Base-by-base conservation (phyloP, 164 flowering plant species). In the Vitis rotundifolia region DNA sequence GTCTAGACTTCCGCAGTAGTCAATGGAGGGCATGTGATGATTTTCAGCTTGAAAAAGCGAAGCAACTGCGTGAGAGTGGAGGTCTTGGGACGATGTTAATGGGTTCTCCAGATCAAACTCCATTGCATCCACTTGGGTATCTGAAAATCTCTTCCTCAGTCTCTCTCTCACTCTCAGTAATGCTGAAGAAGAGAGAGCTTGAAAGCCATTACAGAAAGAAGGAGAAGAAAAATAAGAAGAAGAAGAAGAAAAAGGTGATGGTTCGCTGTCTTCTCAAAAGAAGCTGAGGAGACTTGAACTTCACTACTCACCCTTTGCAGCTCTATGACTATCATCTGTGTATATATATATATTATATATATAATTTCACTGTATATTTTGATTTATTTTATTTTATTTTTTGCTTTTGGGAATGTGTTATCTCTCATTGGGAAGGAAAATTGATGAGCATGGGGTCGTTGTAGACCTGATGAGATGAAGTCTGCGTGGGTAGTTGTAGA, bases 31-130 rank as follows among this genome's bases (percentile, higher is more conserved):
- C 89, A 87, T 88, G 70, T 90, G 89, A 70, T 87, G 89, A 18
- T 79, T 79, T 76, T 90, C 91, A 9, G 63, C 44, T 22, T 51
- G 66, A 69, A 90, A 90, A 8, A 90, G 87, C 22, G 74, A 63
- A 16, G 77, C 11, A n/a, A 71, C 18, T 1, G 79, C 11, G 37
- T 81, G 84, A 10, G 66, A 57, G 67, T 66, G 60, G 2, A 14
- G 68, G 14, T 76, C 80, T 56, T 73, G 68, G 19, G 64, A 60
- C 29, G 13, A 50, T 4, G 80, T 77, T 11, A 87, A 58, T 59
- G 95, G 91, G 77, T 88, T 81, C 68, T 90, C 89, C 0, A 90
- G 88, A 75, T 87, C 84, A 71, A 81, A 78, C 68, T 88, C 88
- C 86, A 83, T 86, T 66, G 66, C 54, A 44, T 22, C 2, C 26